phyloP scores from a whole-genome alignment of 2,329 filamentous ascomycete genomes.

The Trichoderma citrinoviride region DNA sequence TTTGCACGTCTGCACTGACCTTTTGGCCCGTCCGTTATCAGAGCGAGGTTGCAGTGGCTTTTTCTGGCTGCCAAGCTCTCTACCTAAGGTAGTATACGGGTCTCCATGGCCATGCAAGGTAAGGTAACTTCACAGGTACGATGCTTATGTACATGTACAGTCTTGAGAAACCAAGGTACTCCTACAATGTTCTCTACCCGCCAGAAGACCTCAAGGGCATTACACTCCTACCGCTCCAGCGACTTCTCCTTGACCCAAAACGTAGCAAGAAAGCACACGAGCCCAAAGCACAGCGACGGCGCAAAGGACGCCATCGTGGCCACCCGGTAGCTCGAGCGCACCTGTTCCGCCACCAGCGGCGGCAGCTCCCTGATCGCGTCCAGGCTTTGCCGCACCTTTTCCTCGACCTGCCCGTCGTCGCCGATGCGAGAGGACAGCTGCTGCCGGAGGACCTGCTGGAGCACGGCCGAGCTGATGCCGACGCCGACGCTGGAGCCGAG shows the following conservation, averaged over 20 bases:
- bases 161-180: too few relatives aligned
- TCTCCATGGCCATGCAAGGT: too few relatives aligned
- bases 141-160: too few relatives aligned
- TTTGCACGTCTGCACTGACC: too few relatives aligned
- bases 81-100: too few relatives aligned
- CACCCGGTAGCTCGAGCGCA: slow-evolving; percentile 63
- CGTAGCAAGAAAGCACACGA: slow-evolving; percentile 39
- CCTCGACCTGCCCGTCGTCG: slow-evolving; percentile 61
- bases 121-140: too few relatives aligned
- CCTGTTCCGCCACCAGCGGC: slow-evolving; percentile 55
- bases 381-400: slow-evolving; percentile 66
- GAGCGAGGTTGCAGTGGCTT: neutral
- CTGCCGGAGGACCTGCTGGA: slow-evolving; percentile 65
- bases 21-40: neutral
- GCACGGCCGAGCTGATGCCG: slow-evolving; percentile 66
- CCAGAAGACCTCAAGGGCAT: too few relatives aligned
- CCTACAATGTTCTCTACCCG: too few relatives aligned
- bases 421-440: slow-evolving; percentile 56
- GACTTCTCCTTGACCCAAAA: slow-evolving; percentile 58
- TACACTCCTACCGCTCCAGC: too few relatives aligned
- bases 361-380: slow-evolving; percentile 66
- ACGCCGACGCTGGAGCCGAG: slow-evolving; percentile 75
- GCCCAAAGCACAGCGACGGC: slow-evolving; percentile 38
- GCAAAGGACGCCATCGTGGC: slow-evolving; percentile 43
- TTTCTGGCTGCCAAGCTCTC: too few relatives aligned